phyloP scores from a whole-genome alignment of 148 eudicot species.

The Rhododendron simsii region DNA sequence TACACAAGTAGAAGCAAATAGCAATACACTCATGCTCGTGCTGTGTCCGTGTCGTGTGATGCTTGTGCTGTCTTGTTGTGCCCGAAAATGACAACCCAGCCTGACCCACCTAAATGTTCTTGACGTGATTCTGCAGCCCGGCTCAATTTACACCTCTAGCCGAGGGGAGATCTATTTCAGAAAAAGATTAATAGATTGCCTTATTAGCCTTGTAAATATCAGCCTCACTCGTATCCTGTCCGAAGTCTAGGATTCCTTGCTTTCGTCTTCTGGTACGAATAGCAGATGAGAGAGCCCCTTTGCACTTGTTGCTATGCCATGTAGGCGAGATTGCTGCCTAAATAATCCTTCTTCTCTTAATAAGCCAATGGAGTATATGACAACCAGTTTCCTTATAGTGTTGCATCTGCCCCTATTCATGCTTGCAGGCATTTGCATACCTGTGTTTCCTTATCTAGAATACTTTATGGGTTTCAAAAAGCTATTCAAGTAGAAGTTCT shows the following conservation, averaged over 20 bases:
- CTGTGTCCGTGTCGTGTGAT: neutral
- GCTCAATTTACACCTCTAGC: neutral
- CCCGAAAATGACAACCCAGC: neutral
- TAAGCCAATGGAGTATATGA: neutral
- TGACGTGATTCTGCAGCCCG: neutral
- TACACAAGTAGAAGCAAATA: neutral
- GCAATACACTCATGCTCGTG: neutral
- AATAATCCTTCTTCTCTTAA: neutral
- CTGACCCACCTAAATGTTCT: neutral
- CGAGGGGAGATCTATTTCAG: neutral
- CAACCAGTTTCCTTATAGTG: neutral
- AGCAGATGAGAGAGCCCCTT: neutral
- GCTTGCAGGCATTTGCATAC: neutral
- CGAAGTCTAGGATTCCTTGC: neutral
- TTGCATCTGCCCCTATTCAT: neutral
- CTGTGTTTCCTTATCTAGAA: neutral
- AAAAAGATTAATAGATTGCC: neutral
- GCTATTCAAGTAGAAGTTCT: neutral
- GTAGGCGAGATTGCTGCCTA: neutral
- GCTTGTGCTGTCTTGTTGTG: neutral
- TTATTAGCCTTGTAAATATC: neutral
- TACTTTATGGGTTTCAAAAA: neutral
- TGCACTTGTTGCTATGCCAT: neutral
- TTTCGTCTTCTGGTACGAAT: neutral
- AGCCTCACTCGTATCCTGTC: neutral